A percentile compares a stretch with the other conserved stretches of the same genome.
Evolutionary conservation across 2,329 filamentous ascomycete genomes (phyloP).

Genomic region (Dactylellina sp.): DNA sequence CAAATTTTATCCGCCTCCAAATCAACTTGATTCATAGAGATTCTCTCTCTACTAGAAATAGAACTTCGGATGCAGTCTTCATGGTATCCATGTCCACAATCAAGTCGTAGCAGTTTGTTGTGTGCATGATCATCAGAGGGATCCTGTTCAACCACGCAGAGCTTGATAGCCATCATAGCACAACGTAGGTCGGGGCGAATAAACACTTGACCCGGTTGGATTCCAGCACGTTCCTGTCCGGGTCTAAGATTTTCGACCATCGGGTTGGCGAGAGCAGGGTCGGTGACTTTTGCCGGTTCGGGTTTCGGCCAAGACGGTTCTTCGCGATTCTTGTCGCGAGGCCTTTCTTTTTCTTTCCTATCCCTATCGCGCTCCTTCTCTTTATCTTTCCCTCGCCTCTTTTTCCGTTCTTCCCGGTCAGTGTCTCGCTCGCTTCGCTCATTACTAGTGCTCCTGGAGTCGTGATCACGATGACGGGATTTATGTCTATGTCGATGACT

Average conservation of each 20-base stretch:
- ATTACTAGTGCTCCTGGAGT: conserved; percentile 41
- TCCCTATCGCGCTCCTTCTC: conserved; percentile 20
- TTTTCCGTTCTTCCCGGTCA: conserved; percentile 13
- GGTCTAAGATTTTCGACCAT: conserved; percentile 47
- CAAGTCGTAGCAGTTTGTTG: conserved; percentile 56
- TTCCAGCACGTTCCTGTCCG: conserved; percentile 37
- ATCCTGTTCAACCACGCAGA: conserved; percentile 45
- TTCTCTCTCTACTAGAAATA: conserved; percentile 41
- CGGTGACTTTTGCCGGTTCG: conserved; percentile 23
- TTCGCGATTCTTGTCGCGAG: conserved; percentile 31
- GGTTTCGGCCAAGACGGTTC: conserved; percentile 14
- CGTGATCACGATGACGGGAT: conserved; percentile 33
- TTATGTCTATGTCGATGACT: conserved; percentile 20
- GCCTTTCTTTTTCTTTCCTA: conserved; percentile 9
- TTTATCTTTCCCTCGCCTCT: conserved; percentile 8
- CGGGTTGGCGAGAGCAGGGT: conserved; percentile 47
- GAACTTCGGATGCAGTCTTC: conserved; percentile 56
- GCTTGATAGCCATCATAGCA: conserved; percentile 34
- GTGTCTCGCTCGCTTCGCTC: conserved; percentile 34
- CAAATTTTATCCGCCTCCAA: conserved; percentile 52
- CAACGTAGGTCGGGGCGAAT: conserved; percentile 52
- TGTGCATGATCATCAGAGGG: conserved; percentile 33
- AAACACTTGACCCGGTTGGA: conserved; percentile 51
- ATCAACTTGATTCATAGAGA: conserved; percentile 36
- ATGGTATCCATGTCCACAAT: conserved; percentile 59